These are phyloP conservation scores for Myxozyma mucilagina DNA, from an alignment of 805 yeast genomes.

Conservation along the genomic window DNA sequence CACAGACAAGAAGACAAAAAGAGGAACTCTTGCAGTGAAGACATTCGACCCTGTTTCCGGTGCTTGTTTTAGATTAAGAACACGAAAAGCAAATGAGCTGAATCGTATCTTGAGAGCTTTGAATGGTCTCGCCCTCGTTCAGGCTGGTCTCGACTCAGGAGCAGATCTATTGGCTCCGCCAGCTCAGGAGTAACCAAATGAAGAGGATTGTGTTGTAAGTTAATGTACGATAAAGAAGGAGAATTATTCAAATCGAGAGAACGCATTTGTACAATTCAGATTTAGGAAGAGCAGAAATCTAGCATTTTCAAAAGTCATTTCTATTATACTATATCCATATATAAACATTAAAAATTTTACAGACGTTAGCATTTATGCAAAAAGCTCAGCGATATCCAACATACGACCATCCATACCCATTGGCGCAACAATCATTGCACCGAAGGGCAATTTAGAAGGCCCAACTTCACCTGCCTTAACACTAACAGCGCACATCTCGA, in stretches of 20 bases:
- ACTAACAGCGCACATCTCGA: conserved; percentile 24
- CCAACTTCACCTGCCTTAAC: conserved; percentile 10
- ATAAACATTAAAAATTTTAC: neutral
- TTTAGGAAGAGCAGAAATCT: too few species aligned
- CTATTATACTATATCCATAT: neutral
- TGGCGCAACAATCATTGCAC: conserved; percentile 27
- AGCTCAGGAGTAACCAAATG: neutral
- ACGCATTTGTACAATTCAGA: too few species aligned
- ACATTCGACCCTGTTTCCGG: conserved; percentile 67
- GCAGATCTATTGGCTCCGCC: conserved; percentile 7
- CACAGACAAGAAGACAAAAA: conserved; percentile 32
- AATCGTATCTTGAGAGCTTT: conserved; percentile 69
- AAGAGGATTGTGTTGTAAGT: neutral
- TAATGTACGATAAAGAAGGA: neutral
- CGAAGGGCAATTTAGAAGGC: conserved; percentile 12
- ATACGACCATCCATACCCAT: conserved; percentile 31
- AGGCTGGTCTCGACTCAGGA: conserved; percentile 24
- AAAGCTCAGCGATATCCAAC: conserved; percentile 25
- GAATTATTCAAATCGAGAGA: too few species aligned
- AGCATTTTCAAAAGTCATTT: neutral
- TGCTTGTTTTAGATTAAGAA: conserved; percentile 56
- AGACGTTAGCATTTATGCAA: neutral
- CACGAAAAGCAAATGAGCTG: conserved; percentile 69
- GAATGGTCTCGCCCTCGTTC: conserved; percentile 48
- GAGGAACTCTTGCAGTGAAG: conserved; percentile 49